Percentiles rank a stretch among this genome's conserved stretches.
Conservation (phyloP, 2,329 filamentous ascomycete genomes). For the Penicillium sp. region DNA sequence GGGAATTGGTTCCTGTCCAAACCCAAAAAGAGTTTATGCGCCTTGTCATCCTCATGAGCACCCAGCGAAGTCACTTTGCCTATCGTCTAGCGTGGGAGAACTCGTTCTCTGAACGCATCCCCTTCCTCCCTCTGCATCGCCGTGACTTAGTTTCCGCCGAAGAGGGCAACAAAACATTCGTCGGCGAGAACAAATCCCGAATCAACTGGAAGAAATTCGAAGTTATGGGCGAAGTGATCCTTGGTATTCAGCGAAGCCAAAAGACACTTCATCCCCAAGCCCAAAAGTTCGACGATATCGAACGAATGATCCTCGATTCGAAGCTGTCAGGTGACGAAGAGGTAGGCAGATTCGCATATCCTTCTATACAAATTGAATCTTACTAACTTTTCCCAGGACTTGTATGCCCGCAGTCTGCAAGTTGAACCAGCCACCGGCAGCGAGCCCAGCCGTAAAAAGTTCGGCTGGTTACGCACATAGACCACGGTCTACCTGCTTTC, state of each 20-base stretch:
- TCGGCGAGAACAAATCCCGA: slow-evolving; percentile 71
- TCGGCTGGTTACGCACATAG: slow-evolving; percentile 48
- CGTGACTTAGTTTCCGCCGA: slow-evolving; percentile 90
- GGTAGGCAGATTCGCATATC: slow-evolving; percentile 56
- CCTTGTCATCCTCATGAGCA: slow-evolving; percentile 88
- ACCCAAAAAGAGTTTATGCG: slow-evolving; percentile 84
- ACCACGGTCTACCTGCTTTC: neutral
- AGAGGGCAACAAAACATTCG: slow-evolving; percentile 87
- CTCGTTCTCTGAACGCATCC: slow-evolving; percentile 84
- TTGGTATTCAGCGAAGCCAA: slow-evolving; percentile 91
- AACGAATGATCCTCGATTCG: slow-evolving; percentile 78
- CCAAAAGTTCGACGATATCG: slow-evolving; percentile 69
- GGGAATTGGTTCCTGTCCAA: slow-evolving; percentile 71
- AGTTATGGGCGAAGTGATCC: slow-evolving; percentile 86
- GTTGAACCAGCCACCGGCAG: slow-evolving; percentile 53
- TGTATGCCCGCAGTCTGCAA: slow-evolving; percentile 63
- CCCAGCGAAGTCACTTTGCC: slow-evolving; percentile 87
- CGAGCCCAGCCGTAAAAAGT: slow-evolving; percentile 46
- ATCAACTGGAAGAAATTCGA: slow-evolving; percentile 99
- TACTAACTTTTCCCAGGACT: slow-evolving; percentile 49
- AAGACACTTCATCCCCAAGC: slow-evolving; percentile 78
- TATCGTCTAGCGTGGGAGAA: slow-evolving; percentile 99
- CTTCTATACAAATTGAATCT: slow-evolving; percentile 14
- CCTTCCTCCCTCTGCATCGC: slow-evolving; percentile 87
- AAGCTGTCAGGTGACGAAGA: slow-evolving; percentile 85